Percentiles rank a stretch among this genome's conserved stretches.
Evolutionary conservation across 129 eudicot species (phyloP).

Genomic region (Pseudognaphalium luteoalbum): DNA sequence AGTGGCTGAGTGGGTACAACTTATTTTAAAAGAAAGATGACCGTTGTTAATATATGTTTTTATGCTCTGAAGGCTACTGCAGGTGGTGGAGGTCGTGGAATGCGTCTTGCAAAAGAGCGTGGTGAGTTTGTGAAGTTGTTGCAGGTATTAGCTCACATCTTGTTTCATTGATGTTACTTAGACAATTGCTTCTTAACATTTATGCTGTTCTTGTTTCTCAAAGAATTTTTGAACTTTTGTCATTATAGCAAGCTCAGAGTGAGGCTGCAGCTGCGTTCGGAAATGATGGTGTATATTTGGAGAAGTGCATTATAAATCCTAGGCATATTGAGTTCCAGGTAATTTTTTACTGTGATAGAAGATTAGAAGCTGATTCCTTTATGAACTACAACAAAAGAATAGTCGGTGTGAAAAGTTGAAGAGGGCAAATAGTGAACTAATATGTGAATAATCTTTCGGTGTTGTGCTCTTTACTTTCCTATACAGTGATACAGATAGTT

Average conservation of each 20-base stretch:
- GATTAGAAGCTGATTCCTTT: conserved; percentile 13
- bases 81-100: conserved; percentile 99
- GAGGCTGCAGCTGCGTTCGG: conserved; percentile 99
- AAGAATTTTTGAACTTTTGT: conserved; percentile 15
- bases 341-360: conserved; percentile 15
- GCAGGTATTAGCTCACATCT: conserved; percentile 49
- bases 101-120: conserved; percentile 99
- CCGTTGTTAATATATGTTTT: conserved; percentile 17
- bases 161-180: conserved; percentile 10
- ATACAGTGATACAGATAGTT: background rate
- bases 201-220: conserved; percentile 19
- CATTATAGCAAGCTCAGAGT: conserved; percentile 79
- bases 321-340: conserved; percentile 99
- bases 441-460: background rate
- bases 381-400: conserved; percentile 12
- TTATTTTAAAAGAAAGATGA: conserved; percentile 17
- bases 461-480: background rate
- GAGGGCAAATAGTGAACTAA: background rate
- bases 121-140: conserved; percentile 89
- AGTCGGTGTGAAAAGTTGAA: background rate
- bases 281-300: conserved; percentile 95
- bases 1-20: background rate
- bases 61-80: conserved; percentile 83
- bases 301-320: conserved; percentile 85
- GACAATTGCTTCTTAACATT: background rate